Evolutionary conservation across 257 asterid genomes (phyloP), one percentile per base, ranked within the genome.

Genomic region (Nemophila menziesii): DNA sequence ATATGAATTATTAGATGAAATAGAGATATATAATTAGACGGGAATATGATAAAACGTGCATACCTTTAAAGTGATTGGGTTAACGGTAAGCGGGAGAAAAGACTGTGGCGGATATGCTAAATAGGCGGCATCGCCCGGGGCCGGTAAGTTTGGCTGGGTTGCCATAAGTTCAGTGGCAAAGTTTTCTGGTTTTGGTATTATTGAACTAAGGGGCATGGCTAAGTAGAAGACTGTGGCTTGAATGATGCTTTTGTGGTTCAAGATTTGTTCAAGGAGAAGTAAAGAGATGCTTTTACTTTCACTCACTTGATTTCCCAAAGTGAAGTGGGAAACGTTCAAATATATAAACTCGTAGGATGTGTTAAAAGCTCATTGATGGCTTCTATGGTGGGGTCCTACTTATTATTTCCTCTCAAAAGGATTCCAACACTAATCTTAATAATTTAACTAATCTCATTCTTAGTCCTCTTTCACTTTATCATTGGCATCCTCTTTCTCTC

Each of bases 51-150:
- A 29, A 7, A 29, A 29, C 12, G 36, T 29, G 12, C 46, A 37
- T 22, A 86, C 97, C 97, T 77, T 79, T 44, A 86, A 49, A 39
- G 80, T 71, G 60, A 86, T 73, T 62, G 84, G 85, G 62, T 61
- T 67, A 13, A 61, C 41, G 29, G 62, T 50, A 51, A 60, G 62
- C 49, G 68, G 89, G 19, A 77, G 75, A 55, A 70, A 78, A 50
- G 78, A 61, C 48, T 61, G 74, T 10, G 78, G 42, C n/a, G 77
- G 63, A 34, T 59, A 69, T 53, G 67, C 62, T 43, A 62, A 51
- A 50, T 51, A 49, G 52, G 64, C 55, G 21, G 51, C 42, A 44
- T 63, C 78, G 37, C 58, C 33, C 42, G 42, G 65, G 49, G 54
- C 65, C 5, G 63, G 55, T 49, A 54, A 47, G 21, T 49, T 41